A percentile compares a stretch with the other conserved stretches of the same genome.
Conservation (phyloP, 345 rosid species). For the Camelina sativa region DNA sequence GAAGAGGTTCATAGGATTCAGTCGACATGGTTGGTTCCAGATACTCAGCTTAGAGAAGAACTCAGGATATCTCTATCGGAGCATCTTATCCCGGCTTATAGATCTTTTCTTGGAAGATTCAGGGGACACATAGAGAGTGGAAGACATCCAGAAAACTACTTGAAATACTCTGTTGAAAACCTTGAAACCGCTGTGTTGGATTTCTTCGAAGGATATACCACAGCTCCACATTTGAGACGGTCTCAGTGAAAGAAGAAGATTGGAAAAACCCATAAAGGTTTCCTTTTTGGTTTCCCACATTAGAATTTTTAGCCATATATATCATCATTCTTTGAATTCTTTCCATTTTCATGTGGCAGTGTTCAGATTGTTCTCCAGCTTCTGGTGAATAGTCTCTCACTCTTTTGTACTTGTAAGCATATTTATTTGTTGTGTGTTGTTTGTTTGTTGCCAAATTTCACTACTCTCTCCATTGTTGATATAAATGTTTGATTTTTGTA, state of each 20-base stretch:
- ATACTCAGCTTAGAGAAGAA: conserved; percentile 89
- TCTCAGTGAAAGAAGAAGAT: conserved; percentile 46
- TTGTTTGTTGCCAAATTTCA: conserved; percentile 18
- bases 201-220: conserved; percentile 89
- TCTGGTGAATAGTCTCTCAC: conserved; percentile 22
- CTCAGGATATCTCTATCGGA: conserved; percentile 86
- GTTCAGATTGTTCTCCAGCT: conserved; percentile 28
- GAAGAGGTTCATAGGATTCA: conserved; percentile 92
- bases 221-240: conserved; percentile 79
- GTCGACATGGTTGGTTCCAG: conserved; percentile 80
- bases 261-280: conserved; percentile 12
- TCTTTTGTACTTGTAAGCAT: conserved; percentile 28
- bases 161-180: conserved; percentile 91
- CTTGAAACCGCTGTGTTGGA: conserved; percentile 86
- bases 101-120: conserved; percentile 90
- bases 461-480: conserved; percentile 30
- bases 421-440: conserved; percentile 36
- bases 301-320: conserved; percentile 22
- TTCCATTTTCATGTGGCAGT: conserved; percentile 23
- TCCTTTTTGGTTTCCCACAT: neutral
- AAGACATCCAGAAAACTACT: conserved; percentile 91
- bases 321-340: conserved; percentile 40
- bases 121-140: conserved; percentile 94
- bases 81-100: conserved; percentile 83
- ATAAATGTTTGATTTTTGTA: conserved; percentile 24